Evolutionary conservation across 2,329 filamentous ascomycete genomes (phyloP).

Genomic region (Dactylellina drechsleri): DNA sequence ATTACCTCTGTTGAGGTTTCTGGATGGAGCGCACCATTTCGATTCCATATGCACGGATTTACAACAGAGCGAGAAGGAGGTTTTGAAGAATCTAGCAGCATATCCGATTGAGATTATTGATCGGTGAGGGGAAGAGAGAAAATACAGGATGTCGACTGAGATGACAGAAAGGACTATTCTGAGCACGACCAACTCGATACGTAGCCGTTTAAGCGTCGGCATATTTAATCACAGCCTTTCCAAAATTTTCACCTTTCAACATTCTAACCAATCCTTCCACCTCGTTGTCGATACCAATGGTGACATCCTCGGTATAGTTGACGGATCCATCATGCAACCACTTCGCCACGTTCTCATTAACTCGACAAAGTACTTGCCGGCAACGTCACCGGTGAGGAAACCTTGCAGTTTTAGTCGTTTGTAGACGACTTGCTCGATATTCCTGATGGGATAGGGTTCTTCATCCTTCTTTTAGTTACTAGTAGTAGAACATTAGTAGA

Average conservation of each 20-base stretch:
- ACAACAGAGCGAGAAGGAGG: slow-evolving; percentile 75
- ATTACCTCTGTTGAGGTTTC: slow-evolving; percentile 71
- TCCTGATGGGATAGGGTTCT: slow-evolving; percentile 74
- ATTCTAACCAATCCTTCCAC: slow-evolving; percentile 78
- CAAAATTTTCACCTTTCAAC: slow-evolving; percentile 82
- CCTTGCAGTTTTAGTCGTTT: slow-evolving; percentile 78
- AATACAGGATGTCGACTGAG: neutral
- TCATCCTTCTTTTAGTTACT: slow-evolving; percentile 60
- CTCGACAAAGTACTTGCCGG: slow-evolving; percentile 68
- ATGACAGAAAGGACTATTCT: neutral
- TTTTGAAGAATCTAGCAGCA: slow-evolving; percentile 74
- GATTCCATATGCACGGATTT: slow-evolving; percentile 84
- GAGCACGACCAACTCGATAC: too few relatives aligned
- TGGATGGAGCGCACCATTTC: slow-evolving; percentile 79
- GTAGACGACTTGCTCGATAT: slow-evolving; percentile 71
- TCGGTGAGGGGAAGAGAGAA: slow-evolving; percentile 57
- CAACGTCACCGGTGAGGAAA: slow-evolving; percentile 74
- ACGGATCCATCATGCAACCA: slow-evolving; percentile 81
- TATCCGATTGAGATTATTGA: slow-evolving; percentile 62
- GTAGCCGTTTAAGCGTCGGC: slow-evolving; percentile 12
- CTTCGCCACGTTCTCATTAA: slow-evolving; percentile 77
- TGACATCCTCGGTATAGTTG: slow-evolving; percentile 75
- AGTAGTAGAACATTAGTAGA: neutral
- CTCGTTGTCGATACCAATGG: slow-evolving; percentile 80
- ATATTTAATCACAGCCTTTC: slow-evolving; percentile 80